Evolutionary conservation across 768 basidiomycete species (phyloP), one percentile per base, ranked within the genome.

Genomic region (Leccinum subgranulosum): DNA sequence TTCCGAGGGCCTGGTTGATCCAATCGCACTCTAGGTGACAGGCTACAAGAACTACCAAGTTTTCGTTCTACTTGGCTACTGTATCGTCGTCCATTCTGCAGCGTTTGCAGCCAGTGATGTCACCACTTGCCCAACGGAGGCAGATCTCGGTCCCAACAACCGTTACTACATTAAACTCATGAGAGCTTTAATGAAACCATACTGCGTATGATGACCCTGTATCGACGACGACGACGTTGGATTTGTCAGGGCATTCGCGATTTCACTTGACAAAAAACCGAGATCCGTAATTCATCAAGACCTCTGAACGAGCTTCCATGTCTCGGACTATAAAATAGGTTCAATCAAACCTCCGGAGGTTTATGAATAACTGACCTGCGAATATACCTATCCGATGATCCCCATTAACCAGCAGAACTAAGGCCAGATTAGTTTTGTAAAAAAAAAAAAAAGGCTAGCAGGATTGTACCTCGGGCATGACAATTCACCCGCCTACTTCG

Each of bases 311-410:
- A 2, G 73, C 64, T 21, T 69, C 56, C 4, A 84, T 68, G 14
- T 66, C 58, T n/a, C 71, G 69, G 11, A 54, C 84, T 85, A 55
- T 10, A 34, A 21, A 56, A 49, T 12, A 1, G 6, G 15, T 54
- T 34, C 49, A 47, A 21, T 28, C 14, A 14, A 28, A 11, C 34
- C 11, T 28, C 21, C 10, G 27, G n/a, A 6, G 14, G 15, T 10
- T 11, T 19, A 25, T 2, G 27, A 51, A 29, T 11, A 39, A 63
- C 66, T 57, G 41, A 68, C 67, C 19, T 10, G 57, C 54, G n/a
- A 59, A 84, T 4, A 91, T 73, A 3, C 82, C 86, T 53, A 90
- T 85, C 15, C 87, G 79, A 51, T 86, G 83, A 55, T 88, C 84
- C 3, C 85, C 86, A 57, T 86, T 83, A 3, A 90, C 84, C 34